phyloP scores from a whole-genome alignment of 352 stramenopile species.

The Thraustochytrium sp. region DNA sequence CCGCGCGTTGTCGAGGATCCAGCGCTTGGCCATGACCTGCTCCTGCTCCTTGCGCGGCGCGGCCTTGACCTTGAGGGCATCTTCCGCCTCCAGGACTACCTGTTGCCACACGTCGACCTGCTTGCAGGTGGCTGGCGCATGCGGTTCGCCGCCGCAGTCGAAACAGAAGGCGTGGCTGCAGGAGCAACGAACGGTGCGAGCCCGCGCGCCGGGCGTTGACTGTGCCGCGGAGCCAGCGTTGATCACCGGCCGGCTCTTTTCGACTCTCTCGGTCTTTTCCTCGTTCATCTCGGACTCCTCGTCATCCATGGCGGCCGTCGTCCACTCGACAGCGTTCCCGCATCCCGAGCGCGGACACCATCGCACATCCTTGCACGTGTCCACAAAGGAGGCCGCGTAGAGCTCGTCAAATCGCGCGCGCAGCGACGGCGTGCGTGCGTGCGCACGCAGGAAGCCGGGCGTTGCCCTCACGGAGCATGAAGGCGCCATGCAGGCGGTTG shows the following conservation, averaged over 20 bases:
- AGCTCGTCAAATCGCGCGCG: neutral
- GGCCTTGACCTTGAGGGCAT: neutral
- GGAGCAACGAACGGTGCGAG: neutral
- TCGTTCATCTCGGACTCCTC: too few species aligned
- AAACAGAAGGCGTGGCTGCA: constrained; percentile 35
- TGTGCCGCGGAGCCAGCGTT: neutral
- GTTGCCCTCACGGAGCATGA: neutral
- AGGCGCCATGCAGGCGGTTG: constrained; percentile 19
- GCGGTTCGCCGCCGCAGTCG: neutral
- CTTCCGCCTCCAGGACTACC: neutral
- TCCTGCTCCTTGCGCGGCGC: constrained; percentile 25
- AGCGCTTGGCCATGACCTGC: constrained; percentile 26
- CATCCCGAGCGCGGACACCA: constrained; percentile 5
- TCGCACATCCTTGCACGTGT: neutral
- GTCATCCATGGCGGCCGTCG: too few species aligned
- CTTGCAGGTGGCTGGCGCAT: constrained; percentile 39
- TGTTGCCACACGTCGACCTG: constrained; percentile 35
- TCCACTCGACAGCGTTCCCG: constrained; percentile 19
- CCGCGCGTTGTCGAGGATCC: constrained; percentile 25
- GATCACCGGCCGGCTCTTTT: neutral
- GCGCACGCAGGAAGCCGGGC: neutral
- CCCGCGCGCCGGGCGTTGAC: neutral
- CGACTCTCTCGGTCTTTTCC: too few species aligned
- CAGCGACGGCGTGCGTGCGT: neutral
- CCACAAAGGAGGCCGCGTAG: constrained; percentile 15